Percentiles rank a stretch among this genome's conserved stretches.
These are phyloP conservation scores for Leucocoprinus gongylophorus DNA, from an alignment of 1,284 basidiomycete genomes.

Conservation along the genomic window DNA sequence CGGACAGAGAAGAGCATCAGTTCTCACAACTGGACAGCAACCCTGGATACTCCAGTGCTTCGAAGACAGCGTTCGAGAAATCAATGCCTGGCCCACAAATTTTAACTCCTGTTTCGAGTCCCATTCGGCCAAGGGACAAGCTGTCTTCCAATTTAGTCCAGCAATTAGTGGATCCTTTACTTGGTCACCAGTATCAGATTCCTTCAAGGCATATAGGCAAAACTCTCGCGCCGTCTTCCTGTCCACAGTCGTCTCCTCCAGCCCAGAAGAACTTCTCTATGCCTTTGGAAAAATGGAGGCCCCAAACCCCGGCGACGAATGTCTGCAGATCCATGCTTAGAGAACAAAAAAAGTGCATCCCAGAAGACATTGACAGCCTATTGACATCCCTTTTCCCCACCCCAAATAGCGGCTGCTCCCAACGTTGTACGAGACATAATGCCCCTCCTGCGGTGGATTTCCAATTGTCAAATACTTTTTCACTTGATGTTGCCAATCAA, in stretches of 20 bases:
- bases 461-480: background rate
- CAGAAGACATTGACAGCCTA: background rate
- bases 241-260: constrained; percentile 15
- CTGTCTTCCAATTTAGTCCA: background rate
- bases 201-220: constrained; percentile 1
- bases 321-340: constrained; percentile 1
- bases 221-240: constrained; percentile 18
- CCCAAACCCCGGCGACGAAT: constrained; percentile 6
- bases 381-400: background rate
- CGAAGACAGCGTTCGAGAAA: background rate
- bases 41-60: background rate
- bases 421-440: background rate
- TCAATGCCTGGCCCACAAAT: background rate
- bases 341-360: background rate
- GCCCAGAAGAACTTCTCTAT: constrained; percentile 8
- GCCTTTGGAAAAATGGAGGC: constrained; percentile 3
- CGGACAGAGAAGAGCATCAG: constrained; percentile 11
- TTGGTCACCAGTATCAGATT: background rate
- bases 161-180: background rate
- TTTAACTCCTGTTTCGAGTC: constrained; percentile 3
- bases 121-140: background rate
- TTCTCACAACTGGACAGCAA: background rate
- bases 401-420: background rate
- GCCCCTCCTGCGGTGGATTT: background rate
- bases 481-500: background rate